Evolutionary conservation across 805 yeast genomes (phyloP).

Genomic region (Dipodascopsis uninucleata): DNA sequence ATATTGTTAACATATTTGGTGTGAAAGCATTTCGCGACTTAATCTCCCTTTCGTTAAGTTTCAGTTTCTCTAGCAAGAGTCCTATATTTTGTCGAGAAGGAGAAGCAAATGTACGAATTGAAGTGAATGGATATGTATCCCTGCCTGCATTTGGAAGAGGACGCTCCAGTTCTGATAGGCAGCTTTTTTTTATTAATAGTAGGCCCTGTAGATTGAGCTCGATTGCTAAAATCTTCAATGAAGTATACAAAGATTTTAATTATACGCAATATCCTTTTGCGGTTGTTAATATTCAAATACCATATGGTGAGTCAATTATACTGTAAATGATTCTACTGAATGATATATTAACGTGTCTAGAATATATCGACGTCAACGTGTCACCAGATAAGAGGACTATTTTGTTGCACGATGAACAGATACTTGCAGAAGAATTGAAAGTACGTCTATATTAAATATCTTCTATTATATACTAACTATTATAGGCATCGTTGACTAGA

Average conservation of each 20-base stretch:
- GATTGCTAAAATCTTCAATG: conserved; percentile 60
- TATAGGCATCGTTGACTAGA: conserved; percentile 41
- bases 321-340: neutral
- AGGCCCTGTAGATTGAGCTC: conserved; percentile 66
- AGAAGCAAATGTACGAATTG: conserved; percentile 29
- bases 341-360: neutral
- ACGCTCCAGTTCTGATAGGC: conserved; percentile 68
- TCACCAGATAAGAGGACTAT: conserved; percentile 86
- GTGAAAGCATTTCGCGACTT: conserved; percentile 59
- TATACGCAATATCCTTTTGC: conserved; percentile 69
- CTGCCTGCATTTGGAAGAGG: conserved; percentile 77
- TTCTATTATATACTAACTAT: neutral
- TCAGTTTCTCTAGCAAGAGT: conserved; percentile 6
- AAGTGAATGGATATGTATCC: conserved; percentile 63
- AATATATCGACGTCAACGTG: conserved; percentile 68
- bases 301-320: conserved; percentile 6
- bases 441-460: neutral
- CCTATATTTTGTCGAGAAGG: conserved; percentile 11
- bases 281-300: conserved; percentile 54
- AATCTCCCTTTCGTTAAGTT: conserved; percentile 44
- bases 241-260: conserved; percentile 68
- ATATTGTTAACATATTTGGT: conserved; percentile 69
- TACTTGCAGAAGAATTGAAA: conserved; percentile 51
- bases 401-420: conserved; percentile 60
- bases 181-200: conserved; percentile 65